Conservation (phyloP, 345 rosid genomes). For the Lagerstroemia speciosa region DNA sequence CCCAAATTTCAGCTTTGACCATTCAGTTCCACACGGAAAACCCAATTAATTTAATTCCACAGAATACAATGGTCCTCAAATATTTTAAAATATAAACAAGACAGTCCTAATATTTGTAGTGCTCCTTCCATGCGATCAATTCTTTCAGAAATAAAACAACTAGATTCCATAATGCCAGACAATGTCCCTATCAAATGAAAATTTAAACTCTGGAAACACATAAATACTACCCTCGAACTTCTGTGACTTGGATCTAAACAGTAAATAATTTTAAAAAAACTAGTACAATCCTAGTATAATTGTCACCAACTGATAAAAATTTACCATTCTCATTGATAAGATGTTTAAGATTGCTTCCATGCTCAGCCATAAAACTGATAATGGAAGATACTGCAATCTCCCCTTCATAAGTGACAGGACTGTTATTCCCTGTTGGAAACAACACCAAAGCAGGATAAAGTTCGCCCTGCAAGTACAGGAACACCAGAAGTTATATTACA, state of each 20-base stretch:
- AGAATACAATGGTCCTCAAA: not conserved
- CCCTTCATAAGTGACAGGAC: slow-evolving; percentile 50
- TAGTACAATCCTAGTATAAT: not conserved
- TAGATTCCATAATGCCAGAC: not conserved
- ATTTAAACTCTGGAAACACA: not conserved
- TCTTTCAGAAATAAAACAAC: not conserved
- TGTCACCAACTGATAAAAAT: slow-evolving; percentile 7
- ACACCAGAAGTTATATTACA: not conserved
- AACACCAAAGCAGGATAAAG: slow-evolving; percentile 70
- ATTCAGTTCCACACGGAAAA: not conserved
- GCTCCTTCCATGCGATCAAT: not conserved
- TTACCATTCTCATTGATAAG: slow-evolving; percentile 44
- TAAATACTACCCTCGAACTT: not conserved
- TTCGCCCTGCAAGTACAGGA: slow-evolving; percentile 52
- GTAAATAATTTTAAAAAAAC: not conserved
- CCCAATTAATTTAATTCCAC: not conserved
- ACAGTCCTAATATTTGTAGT: not conserved
- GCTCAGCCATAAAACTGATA: slow-evolving; percentile 52
- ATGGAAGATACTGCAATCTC: slow-evolving; percentile 58
- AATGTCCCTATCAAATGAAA: not conserved
- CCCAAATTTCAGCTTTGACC: not conserved
- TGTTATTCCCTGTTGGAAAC: slow-evolving; percentile 68
- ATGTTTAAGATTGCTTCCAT: slow-evolving; percentile 50
- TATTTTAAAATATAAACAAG: not conserved
- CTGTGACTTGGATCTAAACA: not conserved